Conservation (phyloP, 73 alveolate species). For the Paramecium sexaurelia region DNA sequence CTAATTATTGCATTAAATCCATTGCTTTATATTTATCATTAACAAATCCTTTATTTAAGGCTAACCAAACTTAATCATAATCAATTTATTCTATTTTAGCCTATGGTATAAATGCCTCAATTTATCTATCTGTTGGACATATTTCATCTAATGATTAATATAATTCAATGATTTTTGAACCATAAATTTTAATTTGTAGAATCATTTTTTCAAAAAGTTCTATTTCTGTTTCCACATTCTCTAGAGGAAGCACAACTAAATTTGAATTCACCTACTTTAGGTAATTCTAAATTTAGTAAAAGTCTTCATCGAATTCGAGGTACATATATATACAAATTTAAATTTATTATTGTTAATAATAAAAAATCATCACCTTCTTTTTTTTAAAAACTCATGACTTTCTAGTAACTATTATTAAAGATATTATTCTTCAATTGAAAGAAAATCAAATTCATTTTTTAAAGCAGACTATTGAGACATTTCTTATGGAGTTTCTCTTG, state of each 20-base stretch:
- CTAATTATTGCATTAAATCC: conserved; percentile 28
- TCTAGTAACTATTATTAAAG: neutral
- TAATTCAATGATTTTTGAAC: conserved; percentile 46
- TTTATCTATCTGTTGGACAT: conserved; percentile 54
- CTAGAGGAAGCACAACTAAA: neutral
- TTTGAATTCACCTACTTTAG: neutral
- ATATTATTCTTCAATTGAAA: neutral
- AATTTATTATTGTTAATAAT: neutral
- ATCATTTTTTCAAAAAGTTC: conserved; percentile 18
- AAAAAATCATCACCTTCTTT: neutral
- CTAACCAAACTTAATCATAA: conserved; percentile 49
- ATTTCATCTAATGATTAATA: conserved; percentile 52
- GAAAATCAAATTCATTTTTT: neutral
- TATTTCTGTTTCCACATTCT: conserved; percentile 3
- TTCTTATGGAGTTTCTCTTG: neutral
- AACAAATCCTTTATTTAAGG: conserved; percentile 11
- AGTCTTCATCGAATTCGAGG: conserved; percentile 57
- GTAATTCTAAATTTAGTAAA: neutral
- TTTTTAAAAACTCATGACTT: neutral
- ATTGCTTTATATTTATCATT: conserved; percentile 36
- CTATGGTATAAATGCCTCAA: neutral
- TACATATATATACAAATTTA: neutral
- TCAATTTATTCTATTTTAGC: neutral
- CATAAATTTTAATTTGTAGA: conserved; percentile 32
- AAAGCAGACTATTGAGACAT: neutral